phyloP scores from a whole-genome alignment of 2,329 filamentous ascomycete species.

The Curvularia verruculosa region DNA sequence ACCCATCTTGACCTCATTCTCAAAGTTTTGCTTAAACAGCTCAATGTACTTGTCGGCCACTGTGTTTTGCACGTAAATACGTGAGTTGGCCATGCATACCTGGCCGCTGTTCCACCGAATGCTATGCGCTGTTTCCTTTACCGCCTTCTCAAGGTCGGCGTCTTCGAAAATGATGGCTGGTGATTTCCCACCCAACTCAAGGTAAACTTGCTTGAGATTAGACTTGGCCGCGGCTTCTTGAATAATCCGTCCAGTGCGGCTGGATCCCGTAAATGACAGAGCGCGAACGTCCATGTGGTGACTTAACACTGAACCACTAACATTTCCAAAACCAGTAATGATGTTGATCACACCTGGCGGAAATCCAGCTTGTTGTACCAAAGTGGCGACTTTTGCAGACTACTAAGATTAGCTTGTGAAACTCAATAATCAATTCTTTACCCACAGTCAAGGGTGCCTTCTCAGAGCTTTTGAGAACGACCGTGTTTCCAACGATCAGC shows the following conservation, averaged over 20 bases:
- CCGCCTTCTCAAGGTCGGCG: conserved; percentile 76
- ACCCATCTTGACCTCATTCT: conserved; percentile 45
- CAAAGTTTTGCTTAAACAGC: conserved; percentile 47
- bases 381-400: conserved; percentile 79
- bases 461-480: conserved; percentile 45
- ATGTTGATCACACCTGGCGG: conserved; percentile 81
- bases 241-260: conserved; percentile 86
- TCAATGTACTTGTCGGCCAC: conserved; percentile 56
- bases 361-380: conserved; percentile 79
- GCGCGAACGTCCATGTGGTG: conserved; percentile 84
- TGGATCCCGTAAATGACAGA: conserved; percentile 81
- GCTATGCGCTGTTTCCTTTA: conserved; percentile 58
- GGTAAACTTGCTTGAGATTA: conserved; percentile 84
- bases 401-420: conserved; percentile 63
- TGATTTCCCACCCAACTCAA: conserved; percentile 87
- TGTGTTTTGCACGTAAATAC: conserved; percentile 62
- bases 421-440: conserved; percentile 54
- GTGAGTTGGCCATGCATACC: conserved; percentile 64
- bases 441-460: conserved; percentile 72
- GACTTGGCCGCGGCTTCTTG: conserved; percentile 72
- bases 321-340: conserved; percentile 77
- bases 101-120: conserved; percentile 64
- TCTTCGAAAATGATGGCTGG: conserved; percentile 82
- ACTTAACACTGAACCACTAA: conserved; percentile 77
- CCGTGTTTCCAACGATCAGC: conserved; percentile 43